A percentile compares a stretch with the other conserved stretches of the same genome.
These are phyloP conservation scores for Venturia carpophila DNA, from an alignment of 2,329 filamentous ascomycete species.

Conservation along the genomic window DNA sequence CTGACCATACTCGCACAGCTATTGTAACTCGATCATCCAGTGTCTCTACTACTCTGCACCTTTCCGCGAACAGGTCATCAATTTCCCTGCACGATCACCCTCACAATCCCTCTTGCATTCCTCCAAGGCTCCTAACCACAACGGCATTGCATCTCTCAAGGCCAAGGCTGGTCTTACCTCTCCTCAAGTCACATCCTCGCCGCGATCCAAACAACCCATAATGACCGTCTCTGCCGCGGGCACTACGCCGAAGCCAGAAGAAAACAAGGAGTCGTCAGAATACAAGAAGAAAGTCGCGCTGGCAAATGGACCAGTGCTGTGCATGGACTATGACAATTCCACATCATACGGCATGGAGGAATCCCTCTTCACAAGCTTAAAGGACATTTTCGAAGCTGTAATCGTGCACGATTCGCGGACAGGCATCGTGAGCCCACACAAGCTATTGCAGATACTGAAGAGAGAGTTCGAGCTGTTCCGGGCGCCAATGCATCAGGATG, in stretches of 20 bases:
- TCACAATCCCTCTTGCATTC: slow-evolving; percentile 58
- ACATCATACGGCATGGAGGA: slow-evolving; percentile 85
- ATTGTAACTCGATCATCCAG: slow-evolving; percentile 97
- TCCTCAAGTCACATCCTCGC: not conserved
- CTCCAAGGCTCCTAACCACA: not conserved
- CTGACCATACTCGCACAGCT: slow-evolving; percentile 47
- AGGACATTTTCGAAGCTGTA: slow-evolving; percentile 91
- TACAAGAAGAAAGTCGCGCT: slow-evolving; percentile 97
- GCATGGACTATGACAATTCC: slow-evolving; percentile 71
- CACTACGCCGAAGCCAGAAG: slow-evolving; percentile 64
- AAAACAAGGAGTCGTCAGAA: slow-evolving; percentile 89
- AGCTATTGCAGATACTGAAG: slow-evolving; percentile 89
- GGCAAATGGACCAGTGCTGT: slow-evolving; percentile 76
- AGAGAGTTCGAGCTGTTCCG: slow-evolving; percentile 96
- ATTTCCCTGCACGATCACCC: slow-evolving; percentile 69
- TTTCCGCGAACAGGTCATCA: slow-evolving; percentile 90
- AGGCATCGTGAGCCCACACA: slow-evolving; percentile 83
- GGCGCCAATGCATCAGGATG: slow-evolving; percentile 95
- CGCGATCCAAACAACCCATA: slow-evolving; percentile 31
- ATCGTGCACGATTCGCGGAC: slow-evolving; percentile 74
- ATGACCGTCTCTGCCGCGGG: slow-evolving; percentile 47
- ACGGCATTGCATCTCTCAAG: slow-evolving; percentile 25
- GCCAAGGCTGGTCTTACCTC: slow-evolving; percentile 26
- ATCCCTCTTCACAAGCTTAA: slow-evolving; percentile 85
- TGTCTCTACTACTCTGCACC: slow-evolving; percentile 91